Evolutionary conservation across 495 filamentous ascomycete species (phyloP).

Genomic region (Penicillium bialowiezense): DNA sequence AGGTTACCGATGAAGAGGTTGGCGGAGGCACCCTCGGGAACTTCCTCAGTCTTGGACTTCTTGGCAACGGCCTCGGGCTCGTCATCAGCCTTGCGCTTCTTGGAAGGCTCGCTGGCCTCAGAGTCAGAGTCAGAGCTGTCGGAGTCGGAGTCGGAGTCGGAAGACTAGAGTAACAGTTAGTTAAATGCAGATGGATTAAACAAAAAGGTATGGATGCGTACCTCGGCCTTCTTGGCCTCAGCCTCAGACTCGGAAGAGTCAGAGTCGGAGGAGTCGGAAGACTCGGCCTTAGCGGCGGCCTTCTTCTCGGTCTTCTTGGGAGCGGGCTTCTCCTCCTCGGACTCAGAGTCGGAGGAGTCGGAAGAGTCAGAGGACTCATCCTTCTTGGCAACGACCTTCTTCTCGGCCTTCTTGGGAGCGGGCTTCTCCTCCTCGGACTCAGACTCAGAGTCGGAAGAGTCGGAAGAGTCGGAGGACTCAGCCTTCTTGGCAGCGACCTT

Average conservation of each 20-base stretch:
- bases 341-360: conserved; percentile 34
- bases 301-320: conserved; percentile 26
- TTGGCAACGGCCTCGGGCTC: conserved; percentile 63
- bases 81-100: conserved; percentile 89
- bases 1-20: conserved; percentile 93
- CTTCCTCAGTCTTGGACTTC: conserved; percentile 75
- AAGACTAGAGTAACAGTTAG: conserved; percentile 18
- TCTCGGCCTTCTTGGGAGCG: conserved; percentile 29
- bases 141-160: conserved; percentile 27
- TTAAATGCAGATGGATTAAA: conserved; percentile 1
- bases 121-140: conserved; percentile 44
- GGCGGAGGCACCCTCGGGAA: conserved; percentile 61
- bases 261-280: conserved; percentile 19
- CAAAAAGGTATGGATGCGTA: conserved; percentile 18
- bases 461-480: conserved; percentile 36
- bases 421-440: conserved; percentile 39
- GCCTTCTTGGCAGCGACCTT: conserved; percentile 18
- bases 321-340: conserved; percentile 29
- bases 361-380: conserved; percentile 38
- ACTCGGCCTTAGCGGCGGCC: conserved; percentile 15
- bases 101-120: conserved; percentile 55
- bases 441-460: conserved; percentile 30
- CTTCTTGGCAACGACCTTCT: conserved; percentile 28
- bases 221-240: conserved; percentile 39
- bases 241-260: conserved; percentile 30